Evolutionary conservation across 177 flowering plant genomes (phyloP).

Genomic region (Telopea speciosissima): DNA sequence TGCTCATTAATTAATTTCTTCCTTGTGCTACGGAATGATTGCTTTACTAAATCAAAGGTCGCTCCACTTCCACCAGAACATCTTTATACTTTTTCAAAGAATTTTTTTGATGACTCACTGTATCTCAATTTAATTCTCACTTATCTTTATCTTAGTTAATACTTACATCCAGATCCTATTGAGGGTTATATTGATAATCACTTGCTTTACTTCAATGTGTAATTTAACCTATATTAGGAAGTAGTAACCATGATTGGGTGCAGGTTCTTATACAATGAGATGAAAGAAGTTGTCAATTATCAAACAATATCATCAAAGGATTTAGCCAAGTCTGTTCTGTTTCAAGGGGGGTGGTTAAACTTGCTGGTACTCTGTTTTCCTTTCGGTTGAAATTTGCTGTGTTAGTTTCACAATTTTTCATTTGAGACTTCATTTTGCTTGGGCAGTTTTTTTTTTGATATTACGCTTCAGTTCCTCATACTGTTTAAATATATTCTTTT

Average conservation of each 20-base stretch:
- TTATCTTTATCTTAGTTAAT: not conserved
- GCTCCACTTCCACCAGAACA: not conserved
- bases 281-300: constrained; percentile 45
- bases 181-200: not conserved
- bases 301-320: constrained; percentile 55
- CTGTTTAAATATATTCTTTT: constrained; percentile 10
- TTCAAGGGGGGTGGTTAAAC: constrained; percentile 68
- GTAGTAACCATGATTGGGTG: constrained; percentile 1
- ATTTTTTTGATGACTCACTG: not conserved
- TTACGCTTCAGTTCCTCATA: constrained; percentile 3
- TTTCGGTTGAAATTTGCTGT: not conserved
- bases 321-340: constrained; percentile 49
- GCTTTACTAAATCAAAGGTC: not conserved
- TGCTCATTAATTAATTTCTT: no score
- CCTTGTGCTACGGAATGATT: no score
- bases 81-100: not conserved
- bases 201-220: not conserved
- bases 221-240: constrained; percentile 3
- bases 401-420: not conserved
- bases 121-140: not conserved
- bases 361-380: constrained; percentile 40
- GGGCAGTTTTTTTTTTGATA: not conserved
- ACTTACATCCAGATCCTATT: not conserved
- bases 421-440: not conserved
- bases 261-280: constrained; percentile 19